Conservation (phyloP, 139 green algal genomes). For the Chlamydomonas applanata region DNA sequence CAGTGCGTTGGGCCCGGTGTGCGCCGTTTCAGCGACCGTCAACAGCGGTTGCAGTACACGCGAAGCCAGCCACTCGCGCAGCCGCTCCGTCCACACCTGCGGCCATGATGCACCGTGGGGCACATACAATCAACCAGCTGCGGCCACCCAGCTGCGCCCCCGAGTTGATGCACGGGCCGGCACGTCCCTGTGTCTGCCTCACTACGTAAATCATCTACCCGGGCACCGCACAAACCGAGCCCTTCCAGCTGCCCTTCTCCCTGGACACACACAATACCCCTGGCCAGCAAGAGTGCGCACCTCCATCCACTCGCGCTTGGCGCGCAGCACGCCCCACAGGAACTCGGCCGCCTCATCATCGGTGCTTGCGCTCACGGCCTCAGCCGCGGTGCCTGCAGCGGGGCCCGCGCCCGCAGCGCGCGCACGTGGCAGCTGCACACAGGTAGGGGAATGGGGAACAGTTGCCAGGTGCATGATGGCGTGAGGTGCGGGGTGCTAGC, state of each 20-base stretch:
- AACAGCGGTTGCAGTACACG: slow-evolving; percentile 64
- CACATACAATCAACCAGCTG: too few species aligned
- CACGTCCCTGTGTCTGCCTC: too few species aligned
- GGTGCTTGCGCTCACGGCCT: slow-evolving; percentile 4
- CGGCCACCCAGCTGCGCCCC: too few species aligned
- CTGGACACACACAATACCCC: too few species aligned
- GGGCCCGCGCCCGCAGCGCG: slow-evolving; percentile 2
- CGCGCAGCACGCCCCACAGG: slow-evolving; percentile 20
- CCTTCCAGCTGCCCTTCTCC: too few species aligned
- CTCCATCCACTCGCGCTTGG: slow-evolving; percentile 36
- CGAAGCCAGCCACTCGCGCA: slow-evolving; percentile 67
- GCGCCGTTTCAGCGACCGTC: slow-evolving; percentile 28
- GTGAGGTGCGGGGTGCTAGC: too few species aligned
- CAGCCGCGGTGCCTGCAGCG: background rate
- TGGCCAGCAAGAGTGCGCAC: too few species aligned
- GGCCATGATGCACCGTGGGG: too few species aligned
- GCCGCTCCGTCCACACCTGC: slow-evolving; percentile 51
- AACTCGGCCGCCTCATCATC: slow-evolving; percentile 31
- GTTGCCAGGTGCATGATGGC: too few species aligned
- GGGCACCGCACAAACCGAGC: too few species aligned
- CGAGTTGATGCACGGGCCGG: too few species aligned
- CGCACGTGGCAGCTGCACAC: slow-evolving; percentile 21
- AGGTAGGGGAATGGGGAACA: background rate
- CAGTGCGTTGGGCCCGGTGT: slow-evolving; percentile 36
- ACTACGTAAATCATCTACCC: too few species aligned